Evolutionary conservation across 2,329 filamentous ascomycete genomes (phyloP).

Genomic region (Monosporascus sp.): DNA sequence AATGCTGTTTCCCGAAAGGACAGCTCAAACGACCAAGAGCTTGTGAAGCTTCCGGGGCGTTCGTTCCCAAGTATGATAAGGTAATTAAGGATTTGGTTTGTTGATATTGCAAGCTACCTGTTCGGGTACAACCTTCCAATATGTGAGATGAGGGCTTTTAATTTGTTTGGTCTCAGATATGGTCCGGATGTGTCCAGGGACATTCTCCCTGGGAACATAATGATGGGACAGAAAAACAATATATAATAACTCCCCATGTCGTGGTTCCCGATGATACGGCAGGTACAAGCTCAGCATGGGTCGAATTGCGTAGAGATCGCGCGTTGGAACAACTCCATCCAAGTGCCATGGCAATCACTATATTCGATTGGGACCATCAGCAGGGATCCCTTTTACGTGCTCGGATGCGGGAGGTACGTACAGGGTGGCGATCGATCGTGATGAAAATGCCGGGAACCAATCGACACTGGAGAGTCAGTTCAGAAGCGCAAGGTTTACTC

Average conservation of each 20-base stretch:
- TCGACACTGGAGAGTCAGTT: constrained; percentile 1
- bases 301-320: constrained; percentile 7
- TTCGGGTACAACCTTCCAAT: not conserved
- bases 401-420: constrained; percentile 20
- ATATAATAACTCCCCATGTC: constrained; percentile 1
- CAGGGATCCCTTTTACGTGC: constrained; percentile 15
- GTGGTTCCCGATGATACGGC: constrained; percentile 10
- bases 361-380: constrained; percentile 7
- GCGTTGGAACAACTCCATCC: constrained; percentile 4
- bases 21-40: not conserved
- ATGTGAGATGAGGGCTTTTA: not conserved
- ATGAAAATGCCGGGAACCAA: constrained; percentile 12
- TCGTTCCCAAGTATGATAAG: too few relatives aligned
- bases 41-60: too few relatives aligned
- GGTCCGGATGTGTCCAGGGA: not conserved
- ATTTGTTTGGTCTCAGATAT: not conserved
- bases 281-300: constrained; percentile 6
- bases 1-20: not conserved
- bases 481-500: constrained; percentile 2
- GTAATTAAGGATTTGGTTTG: too few relatives aligned
- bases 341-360: constrained; percentile 9
- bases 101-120: too few relatives aligned
- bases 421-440: constrained; percentile 23
- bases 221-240: not conserved
- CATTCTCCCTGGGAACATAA: not conserved